Percentiles rank a stretch among this genome's conserved stretches.
Conservation (phyloP, 192 early-diverging fungal species). For the Coemansia erecta region DNA sequence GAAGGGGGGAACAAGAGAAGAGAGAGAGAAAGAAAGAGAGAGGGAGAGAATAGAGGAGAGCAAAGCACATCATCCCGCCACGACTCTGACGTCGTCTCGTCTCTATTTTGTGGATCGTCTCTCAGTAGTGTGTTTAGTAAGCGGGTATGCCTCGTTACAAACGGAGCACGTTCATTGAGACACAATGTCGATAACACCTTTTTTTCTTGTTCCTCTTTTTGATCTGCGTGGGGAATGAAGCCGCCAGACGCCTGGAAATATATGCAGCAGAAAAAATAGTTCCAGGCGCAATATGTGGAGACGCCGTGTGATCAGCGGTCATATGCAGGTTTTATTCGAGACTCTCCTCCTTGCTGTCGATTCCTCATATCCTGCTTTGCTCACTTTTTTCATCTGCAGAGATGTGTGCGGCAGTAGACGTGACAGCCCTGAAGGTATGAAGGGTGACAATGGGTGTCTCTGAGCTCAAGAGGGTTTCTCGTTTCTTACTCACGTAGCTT, state of each 20-base stretch:
- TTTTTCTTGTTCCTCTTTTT: slow-evolving; percentile 6
- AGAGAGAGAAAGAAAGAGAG: too few relatives aligned
- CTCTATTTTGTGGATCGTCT: too few relatives aligned
- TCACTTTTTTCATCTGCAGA: too few relatives aligned
- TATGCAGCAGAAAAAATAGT: neutral
- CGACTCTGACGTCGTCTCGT: too few relatives aligned
- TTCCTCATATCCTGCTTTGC: too few relatives aligned
- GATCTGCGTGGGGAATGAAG: slow-evolving; percentile 8
- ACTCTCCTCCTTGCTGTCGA: neutral
- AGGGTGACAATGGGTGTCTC: too few relatives aligned
- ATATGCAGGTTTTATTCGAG: slow-evolving; percentile 1
- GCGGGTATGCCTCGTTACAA: neutral
- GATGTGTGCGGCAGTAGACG: too few relatives aligned
- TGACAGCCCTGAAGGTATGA: too few relatives aligned
- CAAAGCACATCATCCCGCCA: too few relatives aligned
- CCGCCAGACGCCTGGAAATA: slow-evolving; percentile 4
- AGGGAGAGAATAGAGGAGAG: too few relatives aligned
- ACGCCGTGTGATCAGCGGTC: slow-evolving; percentile 1
- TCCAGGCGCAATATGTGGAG: slow-evolving; percentile 2
- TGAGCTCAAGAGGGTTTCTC: neutral
- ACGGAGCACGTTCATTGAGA: neutral
- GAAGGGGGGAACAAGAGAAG: too few relatives aligned
- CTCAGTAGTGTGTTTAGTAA: too few relatives aligned
- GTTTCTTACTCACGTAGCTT: neutral
- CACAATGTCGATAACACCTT: neutral